A percentile compares a stretch with the other conserved stretches of the same genome.
phyloP scores from a whole-genome alignment of 192 early-diverging fungal species.

The Umbelopsis vinacea region DNA sequence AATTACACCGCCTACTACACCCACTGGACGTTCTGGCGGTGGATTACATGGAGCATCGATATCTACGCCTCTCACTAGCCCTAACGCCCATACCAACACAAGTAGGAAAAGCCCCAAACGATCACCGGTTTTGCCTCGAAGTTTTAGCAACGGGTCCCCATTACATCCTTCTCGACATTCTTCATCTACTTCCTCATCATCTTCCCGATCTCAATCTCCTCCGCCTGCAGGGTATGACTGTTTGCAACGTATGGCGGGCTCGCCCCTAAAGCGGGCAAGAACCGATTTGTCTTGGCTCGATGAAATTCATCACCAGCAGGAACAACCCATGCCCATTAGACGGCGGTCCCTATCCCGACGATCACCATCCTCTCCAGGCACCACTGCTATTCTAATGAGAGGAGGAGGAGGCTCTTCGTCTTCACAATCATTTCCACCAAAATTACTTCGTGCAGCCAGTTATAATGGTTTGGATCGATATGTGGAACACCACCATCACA shows the following conservation, averaged over 20 bases:
- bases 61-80: conserved; percentile 13
- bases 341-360: conserved; percentile 5
- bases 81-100: neutral
- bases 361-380: conserved; percentile 18
- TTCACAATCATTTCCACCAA: conserved; percentile 7
- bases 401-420: conserved; percentile 12
- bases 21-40: neutral
- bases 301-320: conserved; percentile 13
- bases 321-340: conserved; percentile 13
- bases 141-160: conserved; percentile 20
- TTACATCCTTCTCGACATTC: conserved; percentile 18
- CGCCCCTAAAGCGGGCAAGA: conserved; percentile 15
- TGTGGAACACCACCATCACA: neutral
- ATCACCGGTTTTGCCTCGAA: conserved; percentile 21
- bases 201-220: conserved; percentile 18
- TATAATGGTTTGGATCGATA: conserved; percentile 20
- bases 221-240: conserved; percentile 3
- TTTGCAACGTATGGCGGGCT: neutral
- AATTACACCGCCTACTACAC: conserved; percentile 16
- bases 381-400: conserved; percentile 18
- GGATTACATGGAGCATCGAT: neutral
- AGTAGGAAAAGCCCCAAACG: conserved; percentile 8
- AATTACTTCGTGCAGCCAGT: conserved; percentile 8
- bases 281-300: conserved; percentile 18
- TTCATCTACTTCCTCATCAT: conserved; percentile 19